A percentile compares a stretch with the other conserved stretches of the same genome.
These are phyloP conservation scores for Nepenthes gracilis DNA, from an alignment of 148 eudicot genomes.

Conservation along the genomic window DNA sequence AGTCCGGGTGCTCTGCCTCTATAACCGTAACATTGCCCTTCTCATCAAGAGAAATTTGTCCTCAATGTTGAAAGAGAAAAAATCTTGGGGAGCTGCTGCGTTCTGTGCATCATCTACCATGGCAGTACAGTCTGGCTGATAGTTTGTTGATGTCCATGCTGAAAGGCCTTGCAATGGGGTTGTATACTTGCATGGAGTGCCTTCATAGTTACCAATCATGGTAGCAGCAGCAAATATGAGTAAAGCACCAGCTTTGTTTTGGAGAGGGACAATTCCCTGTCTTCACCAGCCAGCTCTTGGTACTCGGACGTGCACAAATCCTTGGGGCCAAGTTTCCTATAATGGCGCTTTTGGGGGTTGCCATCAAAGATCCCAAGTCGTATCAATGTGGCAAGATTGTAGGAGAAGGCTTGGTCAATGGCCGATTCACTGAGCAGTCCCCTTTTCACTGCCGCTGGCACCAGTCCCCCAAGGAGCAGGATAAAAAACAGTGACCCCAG, in stretches of 20 bases:
- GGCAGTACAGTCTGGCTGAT: slow-evolving; percentile 53
- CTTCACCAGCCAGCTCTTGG: slow-evolving; percentile 63
- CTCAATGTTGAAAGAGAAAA: too few species aligned
- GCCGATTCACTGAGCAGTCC: slow-evolving; percentile 43
- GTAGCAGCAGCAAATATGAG: slow-evolving; percentile 45
- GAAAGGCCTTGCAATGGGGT: slow-evolving; percentile 70
- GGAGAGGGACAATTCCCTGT: slow-evolving; percentile 70
- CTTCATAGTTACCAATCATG: slow-evolving; percentile 79
- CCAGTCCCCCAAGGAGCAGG: slow-evolving; percentile 22
- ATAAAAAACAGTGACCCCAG: too few species aligned
- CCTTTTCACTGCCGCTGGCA: slow-evolving; percentile 40
- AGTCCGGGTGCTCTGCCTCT: too few species aligned
- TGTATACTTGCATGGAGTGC: slow-evolving; percentile 61
- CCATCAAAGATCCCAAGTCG: slow-evolving; percentile 77
- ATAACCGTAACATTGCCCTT: too few species aligned
- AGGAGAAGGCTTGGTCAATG: slow-evolving; percentile 37
- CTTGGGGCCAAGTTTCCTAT: slow-evolving; percentile 51
- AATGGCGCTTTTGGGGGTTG: slow-evolving; percentile 36
- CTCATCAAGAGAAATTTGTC: too few species aligned
- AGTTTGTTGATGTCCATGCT: slow-evolving; percentile 33
- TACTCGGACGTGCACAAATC: slow-evolving; percentile 52
- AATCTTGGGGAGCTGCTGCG: slow-evolving; percentile 42
- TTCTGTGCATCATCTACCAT: slow-evolving; percentile 40
- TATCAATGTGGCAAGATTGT: slow-evolving; percentile 62
- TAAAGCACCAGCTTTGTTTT: slow-evolving; percentile 37